A percentile compares a stretch with the other conserved stretches of the same genome.
Evolutionary conservation across 2,329 filamentous ascomycete genomes (phyloP).

Genomic region (Myriosclerotinia scirpicola): DNA sequence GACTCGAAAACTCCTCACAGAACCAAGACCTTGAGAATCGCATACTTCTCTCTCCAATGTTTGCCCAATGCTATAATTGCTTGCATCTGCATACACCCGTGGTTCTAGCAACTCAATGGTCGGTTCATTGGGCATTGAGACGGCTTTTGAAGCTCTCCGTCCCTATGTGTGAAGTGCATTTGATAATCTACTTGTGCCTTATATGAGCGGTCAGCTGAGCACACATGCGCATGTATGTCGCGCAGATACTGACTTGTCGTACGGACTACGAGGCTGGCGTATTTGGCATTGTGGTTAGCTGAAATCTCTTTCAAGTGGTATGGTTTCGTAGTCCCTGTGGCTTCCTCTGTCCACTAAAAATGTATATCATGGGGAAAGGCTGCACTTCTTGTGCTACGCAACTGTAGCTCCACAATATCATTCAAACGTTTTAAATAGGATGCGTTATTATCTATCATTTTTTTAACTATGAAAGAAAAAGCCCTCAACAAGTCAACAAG

Average conservation of each 20-base stretch:
- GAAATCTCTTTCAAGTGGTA: neutral
- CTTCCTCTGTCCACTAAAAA: neutral
- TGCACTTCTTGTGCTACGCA: neutral
- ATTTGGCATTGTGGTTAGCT: neutral
- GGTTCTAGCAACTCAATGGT: slow-evolving; percentile 1
- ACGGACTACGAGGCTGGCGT: neutral
- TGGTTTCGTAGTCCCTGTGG: neutral
- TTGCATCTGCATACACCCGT: neutral
- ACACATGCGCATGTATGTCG: neutral
- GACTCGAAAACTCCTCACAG: neutral
- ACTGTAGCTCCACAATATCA: neutral
- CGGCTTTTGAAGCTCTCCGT: neutral
- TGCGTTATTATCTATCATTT: slow-evolving; percentile 10
- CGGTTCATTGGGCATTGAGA: neutral
- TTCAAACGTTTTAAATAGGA: neutral
- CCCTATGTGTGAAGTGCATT: neutral
- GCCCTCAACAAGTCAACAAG: neutral
- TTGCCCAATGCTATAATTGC: neutral
- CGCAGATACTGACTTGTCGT: neutral
- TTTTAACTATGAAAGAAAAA: neutral
- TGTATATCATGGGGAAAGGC: neutral
- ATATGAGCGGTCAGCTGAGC: slow-evolving; percentile 7
- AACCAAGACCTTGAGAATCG: slow-evolving; percentile 5
- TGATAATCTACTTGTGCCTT: neutral
- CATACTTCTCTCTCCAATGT: neutral